Conservation (phyloP, 2,329 filamentous ascomycete genomes). For the Zymoseptoria ardabiliae region DNA sequence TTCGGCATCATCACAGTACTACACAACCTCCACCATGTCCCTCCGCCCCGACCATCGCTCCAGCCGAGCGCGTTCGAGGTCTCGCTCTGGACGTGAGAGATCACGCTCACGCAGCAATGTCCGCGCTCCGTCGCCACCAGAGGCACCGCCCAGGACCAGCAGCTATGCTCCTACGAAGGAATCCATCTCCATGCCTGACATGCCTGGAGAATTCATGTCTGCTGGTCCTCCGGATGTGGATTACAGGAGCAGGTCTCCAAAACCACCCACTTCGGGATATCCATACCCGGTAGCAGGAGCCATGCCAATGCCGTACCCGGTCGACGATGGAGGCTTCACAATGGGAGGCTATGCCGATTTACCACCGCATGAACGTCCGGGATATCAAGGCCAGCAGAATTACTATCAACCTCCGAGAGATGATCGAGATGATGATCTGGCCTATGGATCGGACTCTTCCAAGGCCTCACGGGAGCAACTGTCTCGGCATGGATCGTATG, state of each 20-base stretch:
- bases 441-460: conserved; percentile 23
- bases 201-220: not conserved
- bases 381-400: conserved; percentile 22
- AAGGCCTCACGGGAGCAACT: conserved; percentile 8
- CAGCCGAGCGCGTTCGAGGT: conserved; percentile 37
- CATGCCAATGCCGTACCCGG: conserved; percentile 21
- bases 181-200: not conserved
- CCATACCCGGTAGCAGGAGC: not conserved
- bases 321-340: conserved; percentile 29
- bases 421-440: conserved; percentile 26
- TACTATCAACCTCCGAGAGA: conserved; percentile 8
- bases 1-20: not conserved
- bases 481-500: conserved; percentile 15
- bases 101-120: conserved; percentile 35
- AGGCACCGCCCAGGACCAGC: not conserved
- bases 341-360: conserved; percentile 40
- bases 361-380: conserved; percentile 38
- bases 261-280: not conserved
- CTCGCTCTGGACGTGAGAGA: conserved; percentile 30
- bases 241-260: not conserved
- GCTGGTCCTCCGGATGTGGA: not conserved
- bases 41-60: conserved; percentile 34
- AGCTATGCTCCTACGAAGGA: not conserved
- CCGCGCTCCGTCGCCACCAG: conserved; percentile 21
- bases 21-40: conserved; percentile 7